Evolutionary conservation across 2,329 filamentous ascomycete genomes (phyloP).

Genomic region (Botryotinia convoluta): DNA sequence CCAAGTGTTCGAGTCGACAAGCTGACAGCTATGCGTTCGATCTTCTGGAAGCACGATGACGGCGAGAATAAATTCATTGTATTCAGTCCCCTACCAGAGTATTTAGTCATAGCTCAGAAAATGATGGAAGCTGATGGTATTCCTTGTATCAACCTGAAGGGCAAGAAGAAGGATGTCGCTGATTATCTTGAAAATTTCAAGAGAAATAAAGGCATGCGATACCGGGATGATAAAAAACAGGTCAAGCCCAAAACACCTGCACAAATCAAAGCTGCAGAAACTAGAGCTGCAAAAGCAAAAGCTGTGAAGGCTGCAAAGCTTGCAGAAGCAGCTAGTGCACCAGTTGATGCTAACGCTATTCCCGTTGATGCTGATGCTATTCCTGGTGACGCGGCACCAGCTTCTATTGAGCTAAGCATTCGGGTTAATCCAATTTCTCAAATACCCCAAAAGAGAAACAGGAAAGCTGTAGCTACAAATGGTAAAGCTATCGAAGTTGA

Average conservation of each 20-base stretch:
- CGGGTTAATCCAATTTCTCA: neutral
- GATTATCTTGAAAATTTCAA: slow-evolving; percentile 3
- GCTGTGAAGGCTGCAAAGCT: neutral
- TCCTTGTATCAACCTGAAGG: neutral
- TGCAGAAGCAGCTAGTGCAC: neutral
- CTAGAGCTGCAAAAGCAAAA: neutral
- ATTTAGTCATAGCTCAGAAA: neutral
- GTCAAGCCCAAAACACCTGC: neutral
- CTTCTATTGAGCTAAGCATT: neutral
- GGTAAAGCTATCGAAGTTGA: neutral
- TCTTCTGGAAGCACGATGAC: slow-evolving; percentile 4
- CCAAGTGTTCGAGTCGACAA: neutral
- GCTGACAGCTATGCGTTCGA: neutral
- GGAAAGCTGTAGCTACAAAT: neutral
- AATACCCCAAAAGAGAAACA: neutral
- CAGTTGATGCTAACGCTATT: neutral
- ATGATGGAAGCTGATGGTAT: slow-evolving; percentile 1
- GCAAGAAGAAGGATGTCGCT: neutral
- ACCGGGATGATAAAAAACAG: neutral
- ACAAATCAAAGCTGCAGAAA: neutral
- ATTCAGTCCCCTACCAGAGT: neutral
- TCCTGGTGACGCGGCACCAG: neutral
- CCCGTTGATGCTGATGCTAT: neutral
- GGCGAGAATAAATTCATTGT: neutral
- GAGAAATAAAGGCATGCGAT: neutral